phyloP scores from a whole-genome alignment of 805 yeast species.

The Candida railenensis region DNA sequence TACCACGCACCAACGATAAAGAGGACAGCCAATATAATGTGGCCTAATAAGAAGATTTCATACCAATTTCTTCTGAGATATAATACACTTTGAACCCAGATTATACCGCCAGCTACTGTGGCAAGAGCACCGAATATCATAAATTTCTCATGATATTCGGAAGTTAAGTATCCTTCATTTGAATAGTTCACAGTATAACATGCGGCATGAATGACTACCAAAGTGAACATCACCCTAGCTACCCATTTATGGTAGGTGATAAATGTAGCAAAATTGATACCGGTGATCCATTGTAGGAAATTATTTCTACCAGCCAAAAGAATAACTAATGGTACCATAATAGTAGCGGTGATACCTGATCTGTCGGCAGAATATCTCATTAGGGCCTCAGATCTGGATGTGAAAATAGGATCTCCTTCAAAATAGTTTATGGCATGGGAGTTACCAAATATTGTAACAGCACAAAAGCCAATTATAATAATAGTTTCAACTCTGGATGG shows the following conservation, averaged over 20 bases:
- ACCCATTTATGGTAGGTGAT: conserved; percentile 29
- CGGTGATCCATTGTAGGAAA: conserved; percentile 36
- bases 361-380: conserved; percentile 43
- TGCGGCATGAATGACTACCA: conserved; percentile 27
- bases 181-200: conserved; percentile 5
- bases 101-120: conserved; percentile 31
- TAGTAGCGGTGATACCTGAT: conserved; percentile 28
- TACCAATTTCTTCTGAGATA: conserved; percentile 36
- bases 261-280: conserved; percentile 34
- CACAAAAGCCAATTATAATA: conserved; percentile 29
- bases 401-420: conserved; percentile 36
- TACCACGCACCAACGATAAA: conserved; percentile 47
- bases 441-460: conserved; percentile 25
- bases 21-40: conserved; percentile 35
- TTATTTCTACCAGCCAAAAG: conserved; percentile 37
- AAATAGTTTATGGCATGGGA: conserved; percentile 22
- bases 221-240: conserved; percentile 19
- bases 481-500: conserved; percentile 41
- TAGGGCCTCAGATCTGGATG: conserved; percentile 29
- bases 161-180: background rate
- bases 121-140: conserved; percentile 37
- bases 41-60: conserved; percentile 34
- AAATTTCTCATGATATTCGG: conserved; percentile 14
- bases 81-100: conserved; percentile 31
- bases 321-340: conserved; percentile 30